phyloP scores from a whole-genome alignment of 2,329 filamentous ascomycete genomes.

The Davidsoniella neocaledoniae region DNA sequence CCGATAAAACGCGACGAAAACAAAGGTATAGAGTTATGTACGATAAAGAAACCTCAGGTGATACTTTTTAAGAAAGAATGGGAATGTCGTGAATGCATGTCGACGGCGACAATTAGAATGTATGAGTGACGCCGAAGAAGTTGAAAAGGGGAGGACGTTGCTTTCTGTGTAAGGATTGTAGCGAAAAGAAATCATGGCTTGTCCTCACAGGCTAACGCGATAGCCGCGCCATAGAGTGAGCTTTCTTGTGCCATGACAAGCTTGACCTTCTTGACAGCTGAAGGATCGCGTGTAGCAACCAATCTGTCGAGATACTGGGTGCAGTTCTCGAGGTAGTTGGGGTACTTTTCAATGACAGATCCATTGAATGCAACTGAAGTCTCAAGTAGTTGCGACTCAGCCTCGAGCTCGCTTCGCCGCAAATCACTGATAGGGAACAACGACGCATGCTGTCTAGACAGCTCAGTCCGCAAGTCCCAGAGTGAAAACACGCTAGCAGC shows the following conservation, averaged over 20 bases:
- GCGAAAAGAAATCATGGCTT: neutral
- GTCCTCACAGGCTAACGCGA: constrained; percentile 37
- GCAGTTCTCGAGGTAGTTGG: constrained; percentile 43
- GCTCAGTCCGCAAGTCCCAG: constrained; percentile 37
- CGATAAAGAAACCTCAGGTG: too few species aligned
- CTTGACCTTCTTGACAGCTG: constrained; percentile 28
- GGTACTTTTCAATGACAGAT: constrained; percentile 65
- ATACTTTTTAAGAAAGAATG: neutral
- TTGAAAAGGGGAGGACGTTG: too few species aligned
- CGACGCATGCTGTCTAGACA: constrained; percentile 23
- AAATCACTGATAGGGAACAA: constrained; percentile 16
- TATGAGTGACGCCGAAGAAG: too few species aligned
- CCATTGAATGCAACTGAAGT: constrained; percentile 63
- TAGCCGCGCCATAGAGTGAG: constrained; percentile 57
- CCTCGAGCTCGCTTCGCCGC: constrained; percentile 30
- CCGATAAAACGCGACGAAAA: too few species aligned
- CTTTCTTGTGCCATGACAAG: constrained; percentile 57
- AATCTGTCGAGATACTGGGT: constrained; percentile 48
- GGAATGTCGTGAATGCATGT: neutral
- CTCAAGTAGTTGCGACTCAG: constrained; percentile 28
- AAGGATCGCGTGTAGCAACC: constrained; percentile 25
- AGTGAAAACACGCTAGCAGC: constrained; percentile 42
- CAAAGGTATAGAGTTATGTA: too few species aligned
- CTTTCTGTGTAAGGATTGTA: neutral
- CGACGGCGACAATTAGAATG: too few species aligned